Percentiles rank a stretch among this genome's conserved stretches.
phyloP scores from a whole-genome alignment of 1,284 basidiomycete genomes.

The Puccinia hordei region DNA sequence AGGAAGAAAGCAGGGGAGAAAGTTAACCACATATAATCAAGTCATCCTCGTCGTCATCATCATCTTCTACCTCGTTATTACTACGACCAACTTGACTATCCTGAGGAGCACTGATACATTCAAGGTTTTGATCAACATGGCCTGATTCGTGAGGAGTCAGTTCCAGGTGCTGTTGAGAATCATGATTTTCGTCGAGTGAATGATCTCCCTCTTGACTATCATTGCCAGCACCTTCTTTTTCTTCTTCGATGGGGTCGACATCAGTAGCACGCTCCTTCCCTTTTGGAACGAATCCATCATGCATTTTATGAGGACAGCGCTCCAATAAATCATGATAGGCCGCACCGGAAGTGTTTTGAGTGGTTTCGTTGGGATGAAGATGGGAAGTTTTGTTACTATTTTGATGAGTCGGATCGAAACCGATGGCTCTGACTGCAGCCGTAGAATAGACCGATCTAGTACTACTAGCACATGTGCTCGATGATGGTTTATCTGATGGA shows the following conservation, averaged over 20 bases:
- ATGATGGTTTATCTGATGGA: background rate
- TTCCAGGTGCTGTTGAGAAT: background rate
- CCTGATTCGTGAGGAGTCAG: no score
- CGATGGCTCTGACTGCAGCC: conserved; percentile 20
- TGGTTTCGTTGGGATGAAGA: background rate
- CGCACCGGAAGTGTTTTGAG: background rate
- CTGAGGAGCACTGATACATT: no score
- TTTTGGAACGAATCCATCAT: background rate
- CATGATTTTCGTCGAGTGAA: no score
- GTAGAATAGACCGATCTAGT: conserved; percentile 9
- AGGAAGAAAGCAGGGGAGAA: background rate
- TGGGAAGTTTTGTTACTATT: background rate
- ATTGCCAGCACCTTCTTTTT: background rate
- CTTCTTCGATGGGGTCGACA: background rate
- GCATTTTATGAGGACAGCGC: conserved; percentile 6
- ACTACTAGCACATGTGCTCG: background rate
- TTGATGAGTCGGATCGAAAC: conserved; percentile 26
- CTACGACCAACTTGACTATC: background rate
- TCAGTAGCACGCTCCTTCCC: background rate
- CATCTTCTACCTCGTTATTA: background rate
- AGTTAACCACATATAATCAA: background rate
- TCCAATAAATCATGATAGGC: conserved; percentile 6
- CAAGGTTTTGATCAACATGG: no score
- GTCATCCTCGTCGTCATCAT: background rate
- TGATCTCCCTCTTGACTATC: background rate